A percentile compares a stretch with the other conserved stretches of the same genome.
Conservation (phyloP, 352 stramenopile species). For the Thalassiosira oceanica region DNA sequence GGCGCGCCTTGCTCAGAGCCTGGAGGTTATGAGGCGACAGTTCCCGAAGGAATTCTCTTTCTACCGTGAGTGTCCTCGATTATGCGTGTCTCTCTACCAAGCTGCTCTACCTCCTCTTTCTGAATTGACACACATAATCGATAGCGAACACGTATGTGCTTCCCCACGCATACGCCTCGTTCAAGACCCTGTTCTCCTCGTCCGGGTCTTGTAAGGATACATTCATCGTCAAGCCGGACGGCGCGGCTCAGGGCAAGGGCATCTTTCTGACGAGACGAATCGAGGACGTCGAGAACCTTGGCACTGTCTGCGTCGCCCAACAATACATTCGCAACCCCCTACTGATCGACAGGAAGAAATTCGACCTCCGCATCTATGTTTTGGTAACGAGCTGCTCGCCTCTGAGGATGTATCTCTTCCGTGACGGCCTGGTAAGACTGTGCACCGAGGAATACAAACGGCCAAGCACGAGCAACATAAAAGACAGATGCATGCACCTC, state of each 20-base stretch:
- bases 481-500: constrained; percentile 87
- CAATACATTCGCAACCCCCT: constrained; percentile 89
- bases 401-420: constrained; percentile 85
- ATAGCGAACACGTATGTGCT: constrained; percentile 95
- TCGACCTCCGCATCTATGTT: constrained; percentile 89
- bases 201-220: constrained; percentile 87
- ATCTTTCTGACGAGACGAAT: constrained; percentile 93
- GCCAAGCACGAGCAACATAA: constrained; percentile 69
- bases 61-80: too few relatives aligned
- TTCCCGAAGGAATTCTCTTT: constrained; percentile 92
- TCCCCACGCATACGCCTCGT: constrained; percentile 90
- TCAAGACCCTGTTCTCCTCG: constrained; percentile 88
- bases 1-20: constrained; percentile 91
- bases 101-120: too few relatives aligned
- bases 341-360: constrained; percentile 89
- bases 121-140: too few relatives aligned
- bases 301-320: constrained; percentile 85
- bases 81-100: too few relatives aligned
- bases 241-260: constrained; percentile 85
- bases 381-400: constrained; percentile 83
- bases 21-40: constrained; percentile 92
- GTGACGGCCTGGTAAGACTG: constrained; percentile 85
- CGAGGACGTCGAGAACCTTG: constrained; percentile 84
- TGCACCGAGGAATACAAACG: constrained; percentile 81
- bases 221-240: constrained; percentile 94